phyloP scores from a whole-genome alignment of 805 yeast genomes.

The Lachancea thermotolerans region DNA sequence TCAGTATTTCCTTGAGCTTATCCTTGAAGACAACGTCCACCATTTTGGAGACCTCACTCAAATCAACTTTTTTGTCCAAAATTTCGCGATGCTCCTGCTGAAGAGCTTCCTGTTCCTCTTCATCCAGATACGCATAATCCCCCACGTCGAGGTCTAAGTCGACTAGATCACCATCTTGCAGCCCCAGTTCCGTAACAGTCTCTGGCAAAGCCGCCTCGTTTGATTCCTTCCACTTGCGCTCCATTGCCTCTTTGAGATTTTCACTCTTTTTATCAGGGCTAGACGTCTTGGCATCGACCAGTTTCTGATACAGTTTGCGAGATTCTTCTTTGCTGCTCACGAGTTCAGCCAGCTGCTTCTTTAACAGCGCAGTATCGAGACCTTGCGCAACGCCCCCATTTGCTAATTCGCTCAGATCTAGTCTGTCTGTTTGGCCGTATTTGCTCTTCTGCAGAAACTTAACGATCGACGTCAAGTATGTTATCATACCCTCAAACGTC shows the following conservation, averaged over 20 bases:
- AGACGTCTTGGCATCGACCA: conserved; percentile 20
- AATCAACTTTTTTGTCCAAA: conserved; percentile 13
- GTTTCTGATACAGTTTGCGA: conserved; percentile 28
- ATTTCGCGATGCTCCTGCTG: conserved; percentile 29
- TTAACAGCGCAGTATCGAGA: conserved; percentile 26
- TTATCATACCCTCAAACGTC: conserved; percentile 62
- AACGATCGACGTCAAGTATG: conserved; percentile 68
- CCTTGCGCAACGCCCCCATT: conserved; percentile 14
- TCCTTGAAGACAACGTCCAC: conserved; percentile 19
- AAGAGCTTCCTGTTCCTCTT: conserved; percentile 20
- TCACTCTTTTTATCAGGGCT: conserved; percentile 17
- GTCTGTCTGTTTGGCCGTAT: conserved; percentile 33
- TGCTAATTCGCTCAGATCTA: conserved; percentile 41
- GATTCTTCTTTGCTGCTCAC: conserved; percentile 33
- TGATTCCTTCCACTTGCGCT: conserved; percentile 39
- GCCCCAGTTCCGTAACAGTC: conserved; percentile 41
- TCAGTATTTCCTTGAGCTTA: conserved; percentile 9
- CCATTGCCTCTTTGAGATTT: conserved; percentile 27
- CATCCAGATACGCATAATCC: conserved; percentile 21
- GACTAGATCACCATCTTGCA: conserved; percentile 43
- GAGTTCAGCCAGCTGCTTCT: conserved; percentile 35
- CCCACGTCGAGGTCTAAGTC: conserved; percentile 33
- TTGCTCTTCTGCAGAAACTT: conserved; percentile 58
- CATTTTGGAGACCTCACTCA: conserved; percentile 24
- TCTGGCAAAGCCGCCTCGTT: conserved; percentile 37